Percentiles rank a stretch among this genome's conserved stretches.
phyloP scores from a whole-genome alignment of 352 stramenopile genomes.

The Globisporangium abappressorium region DNA sequence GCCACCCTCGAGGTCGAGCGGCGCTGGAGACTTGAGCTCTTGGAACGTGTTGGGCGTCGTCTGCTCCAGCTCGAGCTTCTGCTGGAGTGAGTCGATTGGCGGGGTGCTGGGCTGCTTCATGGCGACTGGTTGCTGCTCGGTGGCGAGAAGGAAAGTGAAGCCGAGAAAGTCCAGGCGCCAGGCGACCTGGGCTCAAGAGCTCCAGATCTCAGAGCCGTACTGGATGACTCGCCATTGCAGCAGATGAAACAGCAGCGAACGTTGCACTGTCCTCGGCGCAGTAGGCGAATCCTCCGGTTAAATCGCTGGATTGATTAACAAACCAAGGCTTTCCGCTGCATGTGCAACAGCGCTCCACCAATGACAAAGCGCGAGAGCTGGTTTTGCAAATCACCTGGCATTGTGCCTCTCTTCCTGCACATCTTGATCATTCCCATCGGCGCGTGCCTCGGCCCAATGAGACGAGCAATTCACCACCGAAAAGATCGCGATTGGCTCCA shows the following conservation, averaged over 20 bases:
- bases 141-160: constrained; percentile 7
- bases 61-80: constrained; percentile 6
- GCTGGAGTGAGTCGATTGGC: neutral
- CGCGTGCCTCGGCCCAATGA: constrained; percentile 4
- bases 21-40: constrained; percentile 6
- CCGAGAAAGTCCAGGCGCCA: neutral
- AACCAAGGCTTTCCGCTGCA: too few relatives aligned
- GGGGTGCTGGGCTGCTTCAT: constrained; percentile 11
- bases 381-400: too few relatives aligned
- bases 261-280: too few relatives aligned
- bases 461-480: neutral
- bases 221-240: neutral
- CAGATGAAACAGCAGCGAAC: too few relatives aligned
- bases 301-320: neutral
- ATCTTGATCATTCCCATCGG: constrained; percentile 6
- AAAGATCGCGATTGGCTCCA: neutral
- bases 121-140: neutral
- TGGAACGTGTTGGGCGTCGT: neutral
- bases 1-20: constrained; percentile 26
- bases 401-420: neutral
- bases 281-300: too few relatives aligned
- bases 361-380: neutral
- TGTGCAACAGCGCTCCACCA: neutral
- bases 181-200: too few relatives aligned
- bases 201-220: neutral